Percentiles rank a stretch among this genome's conserved stretches.
Evolutionary conservation across 1,284 basidiomycete genomes (phyloP).

Genomic region (Bjerkandera adusta): DNA sequence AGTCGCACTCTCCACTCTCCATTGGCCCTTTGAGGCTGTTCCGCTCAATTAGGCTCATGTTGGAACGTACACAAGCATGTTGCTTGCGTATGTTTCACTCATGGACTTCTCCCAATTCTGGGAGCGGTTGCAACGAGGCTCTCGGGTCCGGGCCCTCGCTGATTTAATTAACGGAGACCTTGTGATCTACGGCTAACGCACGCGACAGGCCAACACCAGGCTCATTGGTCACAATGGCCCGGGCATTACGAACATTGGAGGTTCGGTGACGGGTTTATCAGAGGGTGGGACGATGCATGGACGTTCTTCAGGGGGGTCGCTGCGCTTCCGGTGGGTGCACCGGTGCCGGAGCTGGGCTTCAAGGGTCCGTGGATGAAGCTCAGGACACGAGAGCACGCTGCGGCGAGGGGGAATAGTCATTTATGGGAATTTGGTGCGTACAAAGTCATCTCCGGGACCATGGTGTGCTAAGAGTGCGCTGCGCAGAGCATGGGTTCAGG

Average conservation of each 20-base stretch:
- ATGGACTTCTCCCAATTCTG: neutral
- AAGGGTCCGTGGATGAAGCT: conserved; percentile 54
- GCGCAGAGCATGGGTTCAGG: conserved; percentile 47
- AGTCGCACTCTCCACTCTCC: no score
- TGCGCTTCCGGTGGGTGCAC: conserved; percentile 19
- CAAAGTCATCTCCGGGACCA: neutral
- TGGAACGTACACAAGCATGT: neutral
- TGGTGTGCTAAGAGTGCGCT: conserved; percentile 3
- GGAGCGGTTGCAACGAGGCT: no score
- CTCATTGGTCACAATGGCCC: conserved; percentile 56
- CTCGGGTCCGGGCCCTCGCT: no score
- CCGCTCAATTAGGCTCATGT: no score
- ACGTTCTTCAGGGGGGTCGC: conserved; percentile 41
- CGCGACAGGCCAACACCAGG: conserved; percentile 44
- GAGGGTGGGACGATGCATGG: conserved; percentile 74
- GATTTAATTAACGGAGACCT: conserved; percentile 6
- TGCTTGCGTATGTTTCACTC: neutral
- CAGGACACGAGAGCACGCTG: conserved; percentile 44
- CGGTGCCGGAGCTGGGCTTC: conserved; percentile 60
- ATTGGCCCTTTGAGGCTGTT: no score
- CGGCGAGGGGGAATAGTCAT: conserved; percentile 38
- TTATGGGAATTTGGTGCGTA: conserved; percentile 63
- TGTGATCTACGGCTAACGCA: conserved; percentile 5
- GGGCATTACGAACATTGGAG: conserved; percentile 63
- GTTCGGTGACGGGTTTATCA: conserved; percentile 62